Evolutionary conservation across 2,329 filamentous ascomycete species (phyloP), one percentile per base, ranked within the genome.

Genomic region (Seiridium cupressi): DNA sequence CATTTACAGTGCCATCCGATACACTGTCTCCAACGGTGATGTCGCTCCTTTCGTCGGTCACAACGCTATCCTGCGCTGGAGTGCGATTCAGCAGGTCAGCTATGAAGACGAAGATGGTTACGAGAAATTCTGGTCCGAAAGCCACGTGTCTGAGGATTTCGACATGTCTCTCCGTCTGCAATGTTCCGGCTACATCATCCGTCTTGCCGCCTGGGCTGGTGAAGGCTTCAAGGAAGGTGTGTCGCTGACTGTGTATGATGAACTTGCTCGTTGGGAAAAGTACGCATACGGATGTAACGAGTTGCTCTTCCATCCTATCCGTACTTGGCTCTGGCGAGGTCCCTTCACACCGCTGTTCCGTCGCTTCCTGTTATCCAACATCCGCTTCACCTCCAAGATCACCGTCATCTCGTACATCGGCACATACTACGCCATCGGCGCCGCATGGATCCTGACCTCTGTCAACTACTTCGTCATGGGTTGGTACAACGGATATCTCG

Each of bases 21-120:
- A 88, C 68, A 84, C 86, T 26, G 88, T 92, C 35, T 84, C 86
- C 5, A 88, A 85, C 55, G 90, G 90, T 4, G 90, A 93, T 57
- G 84, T 89, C 5, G 87, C 89, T 0, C 89, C 89, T 0, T 92
- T 92, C 65, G 90, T 92, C 62, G 90, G 90, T 0, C 90, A 92
- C 77, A 92, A 92, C 68, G 89, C 90, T 1, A 85, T 92, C 61
- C 77, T 92, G 11, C 83, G 90, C 31, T 92, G 90, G 90, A 78
- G 79, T 54, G 85, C 85, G 7, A 76, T 88, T 36, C 86, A 88
- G 65, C 77, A 84, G 54, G 81, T 88, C 49, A 79, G 80, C 3
- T 85, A 81, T 67, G 73, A 77, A 55, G 82, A 84, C 42, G 78
- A 85, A 58, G 85, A 86, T 57, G 83, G 82, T 9, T 81, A 86